Evolutionary conservation across 1,284 basidiomycete species (phyloP), one percentile per base, ranked within the genome.

Genomic region (Binderoboletus segoi): DNA sequence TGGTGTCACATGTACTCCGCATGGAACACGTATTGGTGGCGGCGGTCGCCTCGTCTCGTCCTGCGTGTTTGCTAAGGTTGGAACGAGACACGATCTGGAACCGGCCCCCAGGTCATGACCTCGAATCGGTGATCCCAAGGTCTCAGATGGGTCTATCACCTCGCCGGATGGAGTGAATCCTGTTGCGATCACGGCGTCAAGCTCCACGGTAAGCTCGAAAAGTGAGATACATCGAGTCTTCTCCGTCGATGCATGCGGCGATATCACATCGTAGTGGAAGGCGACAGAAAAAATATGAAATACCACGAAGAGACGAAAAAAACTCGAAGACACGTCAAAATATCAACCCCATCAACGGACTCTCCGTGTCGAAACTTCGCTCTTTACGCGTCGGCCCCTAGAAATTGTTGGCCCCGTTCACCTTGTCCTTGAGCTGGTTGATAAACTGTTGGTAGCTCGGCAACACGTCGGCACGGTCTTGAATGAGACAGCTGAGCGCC

Each of bases 381-480:
- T 48, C 42, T 46, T 40, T 26, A 35, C 46, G 35, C 38, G 23
- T 30, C 47, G 10, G 12, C 35, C 23, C 12, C 30, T 69, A 71
- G 35, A 67, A 71, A 33, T 73, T 71, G 51, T 74, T 74, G 5
- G 71, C 72, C 30, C 69, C 69, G 11, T 71, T 71, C 2, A 71
- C 89, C 82, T 89, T 91, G 71, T 90, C 88, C 73, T 89, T 89
- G 56, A 93, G 71, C 62, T 86, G 82, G 43, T 81, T 82, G 63
- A 96, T 81, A 73, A 94, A 99, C 75, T 98, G 96, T 68, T 94
- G 89, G 75, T 99, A 99, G 72, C 94, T 96, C 46, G 94, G 94
- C 69, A 95, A 82, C 61, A 93, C 88, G 73, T 99, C 97, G 68
- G 94, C 90, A 57, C 97, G 88, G 75, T 99, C 97, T 77, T 99